Evolutionary conservation across 306 rosid genomes (phyloP), one percentile per base, ranked within the genome.

Genomic region (Dryas drummondii): DNA sequence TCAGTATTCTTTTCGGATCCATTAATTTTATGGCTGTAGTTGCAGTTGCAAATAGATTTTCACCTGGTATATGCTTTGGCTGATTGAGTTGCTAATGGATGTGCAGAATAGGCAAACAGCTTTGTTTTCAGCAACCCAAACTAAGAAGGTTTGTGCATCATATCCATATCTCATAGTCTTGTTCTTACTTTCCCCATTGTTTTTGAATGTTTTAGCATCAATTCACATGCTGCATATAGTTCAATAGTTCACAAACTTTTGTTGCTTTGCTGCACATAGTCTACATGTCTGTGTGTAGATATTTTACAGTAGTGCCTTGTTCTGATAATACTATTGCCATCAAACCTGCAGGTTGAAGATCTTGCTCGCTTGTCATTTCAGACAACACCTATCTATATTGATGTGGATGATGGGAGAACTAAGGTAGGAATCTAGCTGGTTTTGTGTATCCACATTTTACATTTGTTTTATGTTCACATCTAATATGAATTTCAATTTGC

Each of bases 81-180:
- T 83, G 73, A 82, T 72, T 76, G 51, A 55, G 60, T 75, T 81
- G 72, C 32, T 68, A 71, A 53, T 72, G 49, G 54, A 76, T 84
- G 51, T 79, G 86, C 98, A 94, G 98, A 78, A 77, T 82, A 86
- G 98, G 84, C 97, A 92, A 86, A 92, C 97, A 47, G 92, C 97
- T 79, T 86, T 94, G 72, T 94, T 94, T 80, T 94, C 99, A 40
- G 97, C 99, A n/a, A 94, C 97, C 45, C 99, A 94, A 80, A 94
- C 97, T 14, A 86, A 92, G 82, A 91, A 92, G 97, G 99, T 91
- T 66, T 78, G 90, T 78, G 58, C 73, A 50, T 60, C 9, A 6
- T 69, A 76, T 78, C 47, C 19, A 40, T 27, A 40, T 40, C 72
- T 53, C 42, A 37, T 47, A 16, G 50, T 60, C 71, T 46, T 26